These are phyloP conservation scores for Hypericum perforatum DNA, from an alignment of 345 rosid species.

Conservation along the genomic window DNA sequence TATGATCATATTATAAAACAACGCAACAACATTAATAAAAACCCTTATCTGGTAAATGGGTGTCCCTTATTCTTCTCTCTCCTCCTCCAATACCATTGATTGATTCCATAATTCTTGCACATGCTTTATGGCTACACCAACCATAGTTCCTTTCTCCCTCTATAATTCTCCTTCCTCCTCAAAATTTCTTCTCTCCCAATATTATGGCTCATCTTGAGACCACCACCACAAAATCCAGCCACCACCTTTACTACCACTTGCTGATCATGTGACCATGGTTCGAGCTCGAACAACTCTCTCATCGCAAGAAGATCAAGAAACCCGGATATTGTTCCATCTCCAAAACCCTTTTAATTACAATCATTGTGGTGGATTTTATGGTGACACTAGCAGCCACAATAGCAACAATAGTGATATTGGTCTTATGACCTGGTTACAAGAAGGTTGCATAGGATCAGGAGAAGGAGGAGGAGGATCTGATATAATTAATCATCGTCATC, in stretches of 20 bases:
- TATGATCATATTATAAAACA: background rate
- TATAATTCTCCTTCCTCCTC: conserved; percentile 1
- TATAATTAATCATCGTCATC: conserved; percentile 12
- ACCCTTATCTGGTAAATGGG: conserved; percentile 47
- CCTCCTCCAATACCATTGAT: background rate
- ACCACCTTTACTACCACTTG: conserved; percentile 2
- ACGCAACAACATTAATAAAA: conserved; percentile 8
- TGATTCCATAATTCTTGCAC: conserved; percentile 25
- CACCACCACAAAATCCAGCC: background rate
- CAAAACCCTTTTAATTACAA: conserved; percentile 7
- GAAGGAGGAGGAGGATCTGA: too few relatives aligned
- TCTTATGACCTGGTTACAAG: conserved; percentile 43
- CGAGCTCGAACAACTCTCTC: conserved; percentile 34
- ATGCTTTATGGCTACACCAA: conserved; percentile 26
- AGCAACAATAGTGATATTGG: conserved; percentile 5
- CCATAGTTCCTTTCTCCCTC: conserved; percentile 18
- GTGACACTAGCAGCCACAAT: conserved; percentile 24
- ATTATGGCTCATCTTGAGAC: too few relatives aligned
- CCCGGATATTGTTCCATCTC: background rate
- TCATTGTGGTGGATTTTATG: conserved; percentile 23
- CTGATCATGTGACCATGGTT: conserved; percentile 51
- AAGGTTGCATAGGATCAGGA: conserved; percentile 30
- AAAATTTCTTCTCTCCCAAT: too few relatives aligned
- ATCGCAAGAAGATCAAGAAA: conserved; percentile 13
- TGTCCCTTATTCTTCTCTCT: conserved; percentile 16